Evolutionary conservation across 2,329 filamentous ascomycete genomes (phyloP).

Genomic region (Pseudocercospora crystallina): DNA sequence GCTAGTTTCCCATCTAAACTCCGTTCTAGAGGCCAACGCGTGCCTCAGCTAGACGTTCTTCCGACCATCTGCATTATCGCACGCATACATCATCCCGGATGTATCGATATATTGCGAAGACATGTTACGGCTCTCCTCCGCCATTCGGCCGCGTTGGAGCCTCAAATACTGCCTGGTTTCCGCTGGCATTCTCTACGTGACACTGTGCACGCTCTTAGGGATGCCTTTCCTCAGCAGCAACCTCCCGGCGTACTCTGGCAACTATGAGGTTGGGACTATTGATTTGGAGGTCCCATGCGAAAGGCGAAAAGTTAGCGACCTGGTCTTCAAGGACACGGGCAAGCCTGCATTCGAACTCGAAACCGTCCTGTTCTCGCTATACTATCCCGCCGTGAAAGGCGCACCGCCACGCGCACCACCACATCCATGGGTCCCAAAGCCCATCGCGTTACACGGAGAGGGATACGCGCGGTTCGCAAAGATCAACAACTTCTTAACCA

Average conservation of each 20-base stretch:
- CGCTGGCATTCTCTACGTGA: conserved; percentile 28
- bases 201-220: conserved; percentile 39
- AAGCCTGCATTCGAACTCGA: conserved; percentile 44
- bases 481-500: conserved; percentile 38
- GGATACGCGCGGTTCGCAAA: conserved; percentile 46
- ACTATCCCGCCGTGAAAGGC: conserved; percentile 43
- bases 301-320: conserved; percentile 37
- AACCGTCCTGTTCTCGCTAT: conserved; percentile 47
- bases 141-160: too few species aligned
- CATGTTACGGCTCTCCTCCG: too few species aligned
- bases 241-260: conserved; percentile 44
- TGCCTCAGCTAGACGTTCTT: too few species aligned
- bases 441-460: conserved; percentile 43
- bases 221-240: conserved; percentile 44
- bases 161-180: too few species aligned
- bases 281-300: conserved; percentile 45
- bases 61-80: too few species aligned
- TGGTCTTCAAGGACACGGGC: conserved; percentile 39
- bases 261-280: conserved; percentile 44
- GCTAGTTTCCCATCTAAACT: too few species aligned
- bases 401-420: conserved; percentile 26
- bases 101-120: too few species aligned
- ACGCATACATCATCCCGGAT: too few species aligned
- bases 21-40: too few species aligned
- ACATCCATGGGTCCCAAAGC: conserved; percentile 47